A percentile compares a stretch with the other conserved stretches of the same genome.
phyloP scores from a whole-genome alignment of 768 basidiomycete species.

The Tricholoma furcatifolium region DNA sequence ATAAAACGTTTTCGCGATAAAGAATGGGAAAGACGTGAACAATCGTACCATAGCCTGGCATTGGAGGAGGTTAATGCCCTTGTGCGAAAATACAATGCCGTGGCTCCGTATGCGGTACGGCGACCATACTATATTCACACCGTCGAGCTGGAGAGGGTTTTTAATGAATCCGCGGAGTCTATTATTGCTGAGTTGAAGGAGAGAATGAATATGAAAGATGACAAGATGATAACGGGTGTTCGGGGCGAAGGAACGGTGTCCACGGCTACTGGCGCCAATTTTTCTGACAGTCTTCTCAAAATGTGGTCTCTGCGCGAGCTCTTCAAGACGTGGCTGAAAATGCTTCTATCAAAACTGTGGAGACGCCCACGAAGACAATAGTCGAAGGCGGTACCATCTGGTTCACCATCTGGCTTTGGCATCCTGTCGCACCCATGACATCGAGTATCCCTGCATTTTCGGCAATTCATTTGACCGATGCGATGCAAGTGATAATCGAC shows the following conservation, averaged over 20 bases:
- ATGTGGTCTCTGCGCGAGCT: conserved; percentile 11
- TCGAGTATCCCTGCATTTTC: no score
- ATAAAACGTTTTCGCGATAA: conserved; percentile 52
- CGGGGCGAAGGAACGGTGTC: background rate
- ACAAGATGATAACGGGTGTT: background rate
- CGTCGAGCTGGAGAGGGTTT: conserved; percentile 57
- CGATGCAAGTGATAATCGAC: no score
- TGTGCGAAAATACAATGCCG: conserved; percentile 75
- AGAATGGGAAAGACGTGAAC: conserved; percentile 71
- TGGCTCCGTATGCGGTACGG: conserved; percentile 79
- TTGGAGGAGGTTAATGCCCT: conserved; percentile 71
- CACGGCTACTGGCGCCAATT: background rate
- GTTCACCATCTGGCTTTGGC: no score
- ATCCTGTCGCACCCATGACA: no score
- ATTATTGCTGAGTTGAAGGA: conserved; percentile 42
- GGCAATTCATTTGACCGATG: no score
- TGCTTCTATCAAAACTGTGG: conserved; percentile 5
- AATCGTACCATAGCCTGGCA: conserved; percentile 65
- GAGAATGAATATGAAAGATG: conserved; percentile 18
- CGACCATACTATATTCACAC: conserved; percentile 55
- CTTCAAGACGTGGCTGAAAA: conserved; percentile 8
- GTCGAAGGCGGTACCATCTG: background rate
- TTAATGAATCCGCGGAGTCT: conserved; percentile 48
- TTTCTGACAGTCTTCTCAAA: background rate
- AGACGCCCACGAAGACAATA: background rate